Percentiles rank a stretch among this genome's conserved stretches.
Evolutionary conservation across 805 yeast species (phyloP).

Genomic region (Saccharomycopsis olivae): DNA sequence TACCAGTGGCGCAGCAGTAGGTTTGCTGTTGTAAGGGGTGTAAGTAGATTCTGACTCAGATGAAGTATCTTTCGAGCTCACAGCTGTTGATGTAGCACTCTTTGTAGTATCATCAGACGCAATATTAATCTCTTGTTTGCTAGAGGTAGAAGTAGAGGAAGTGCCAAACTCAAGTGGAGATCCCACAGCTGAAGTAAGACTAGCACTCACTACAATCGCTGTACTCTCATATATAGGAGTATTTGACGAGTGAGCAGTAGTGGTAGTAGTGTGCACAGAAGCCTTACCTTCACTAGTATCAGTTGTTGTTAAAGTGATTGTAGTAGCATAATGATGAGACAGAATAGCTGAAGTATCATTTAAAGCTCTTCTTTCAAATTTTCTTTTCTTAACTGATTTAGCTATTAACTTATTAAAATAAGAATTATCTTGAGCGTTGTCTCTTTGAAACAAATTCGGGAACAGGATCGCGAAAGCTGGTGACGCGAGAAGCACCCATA

Average conservation of each 20-base stretch:
- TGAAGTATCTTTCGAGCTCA: conserved; percentile 19
- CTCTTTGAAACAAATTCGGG: conserved; percentile 4
- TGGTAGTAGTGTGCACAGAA: conserved; percentile 21
- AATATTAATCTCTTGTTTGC: too few species aligned
- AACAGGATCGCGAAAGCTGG: conserved; percentile 2
- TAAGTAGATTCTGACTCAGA: too few species aligned
- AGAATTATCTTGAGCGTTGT: conserved; percentile 10
- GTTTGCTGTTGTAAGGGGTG: too few species aligned
- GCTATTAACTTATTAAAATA: conserved; percentile 14
- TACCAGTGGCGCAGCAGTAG: too few species aligned
- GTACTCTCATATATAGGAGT: neutral
- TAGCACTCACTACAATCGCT: conserved; percentile 17
- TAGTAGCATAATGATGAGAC: conserved; percentile 12
- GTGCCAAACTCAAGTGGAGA: neutral
- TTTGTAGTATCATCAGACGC: neutral
- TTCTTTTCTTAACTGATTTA: conserved; percentile 15
- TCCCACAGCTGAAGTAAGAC: conserved; percentile 21
- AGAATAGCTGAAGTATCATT: too few species aligned
- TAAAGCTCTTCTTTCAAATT: conserved; percentile 8
- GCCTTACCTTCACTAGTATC: conserved; percentile 7
- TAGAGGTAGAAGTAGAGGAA: conserved; percentile 1
- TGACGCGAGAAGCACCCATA: neutral
- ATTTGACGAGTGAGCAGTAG: neutral
- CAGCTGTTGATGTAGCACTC: neutral
- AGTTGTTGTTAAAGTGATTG: conserved; percentile 16